phyloP scores from a whole-genome alignment of 148 eudicot species.

The Mesembryanthemum crystallinum region DNA sequence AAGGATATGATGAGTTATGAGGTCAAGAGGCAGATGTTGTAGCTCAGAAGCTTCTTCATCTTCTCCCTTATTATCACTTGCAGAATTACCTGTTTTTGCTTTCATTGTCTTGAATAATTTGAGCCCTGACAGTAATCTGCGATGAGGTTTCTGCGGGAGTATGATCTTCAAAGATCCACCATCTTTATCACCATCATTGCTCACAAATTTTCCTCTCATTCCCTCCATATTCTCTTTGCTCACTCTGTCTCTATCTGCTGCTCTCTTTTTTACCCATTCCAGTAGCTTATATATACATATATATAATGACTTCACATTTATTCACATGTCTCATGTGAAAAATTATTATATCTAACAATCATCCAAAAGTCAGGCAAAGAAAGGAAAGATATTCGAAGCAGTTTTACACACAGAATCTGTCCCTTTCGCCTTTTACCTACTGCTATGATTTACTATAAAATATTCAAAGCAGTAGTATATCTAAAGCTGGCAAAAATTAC shows the following conservation, averaged over 20 bases:
- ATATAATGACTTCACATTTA: background rate
- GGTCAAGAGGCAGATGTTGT: background rate
- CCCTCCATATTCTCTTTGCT: background rate
- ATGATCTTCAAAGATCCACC: background rate
- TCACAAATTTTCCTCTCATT: background rate
- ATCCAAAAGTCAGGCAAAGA: background rate
- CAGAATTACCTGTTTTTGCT: background rate
- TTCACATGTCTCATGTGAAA: background rate
- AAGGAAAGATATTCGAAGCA: too few relatives aligned
- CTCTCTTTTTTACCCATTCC: background rate
- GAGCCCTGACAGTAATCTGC: slow-evolving; percentile 24
- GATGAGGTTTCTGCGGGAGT: slow-evolving; percentile 16
- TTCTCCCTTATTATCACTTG: background rate
- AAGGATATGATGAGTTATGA: slow-evolving; percentile 1
- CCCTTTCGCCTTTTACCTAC: too few relatives aligned
- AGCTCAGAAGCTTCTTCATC: background rate
- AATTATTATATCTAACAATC: background rate
- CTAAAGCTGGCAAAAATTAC: too few relatives aligned
- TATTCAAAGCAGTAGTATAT: too few relatives aligned
- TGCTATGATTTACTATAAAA: too few relatives aligned
- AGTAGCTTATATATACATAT: background rate
- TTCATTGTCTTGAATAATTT: slow-evolving; percentile 10
- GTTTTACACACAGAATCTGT: too few relatives aligned
- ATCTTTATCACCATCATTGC: slow-evolving; percentile 1
- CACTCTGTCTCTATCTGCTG: background rate